Conservation (phyloP, 768 basidiomycete species). For the Agrocybe pediades region DNA sequence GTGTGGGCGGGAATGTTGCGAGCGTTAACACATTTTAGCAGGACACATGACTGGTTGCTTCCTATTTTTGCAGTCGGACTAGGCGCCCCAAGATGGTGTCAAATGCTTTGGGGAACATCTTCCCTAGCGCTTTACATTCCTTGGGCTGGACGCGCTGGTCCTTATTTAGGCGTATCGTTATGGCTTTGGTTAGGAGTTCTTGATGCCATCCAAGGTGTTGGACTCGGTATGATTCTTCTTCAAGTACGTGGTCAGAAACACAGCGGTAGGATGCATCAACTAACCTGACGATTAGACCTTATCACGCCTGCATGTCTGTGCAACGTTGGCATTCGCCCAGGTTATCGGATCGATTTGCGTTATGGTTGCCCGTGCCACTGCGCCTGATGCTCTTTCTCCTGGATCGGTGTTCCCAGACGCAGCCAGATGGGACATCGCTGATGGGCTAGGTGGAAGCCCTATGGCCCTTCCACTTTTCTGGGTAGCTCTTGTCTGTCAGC, state of each 20-base stretch:
- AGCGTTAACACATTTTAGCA: slow-evolving; percentile 83
- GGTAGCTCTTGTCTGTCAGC: slow-evolving; percentile 77
- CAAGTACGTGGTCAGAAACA: slow-evolving; percentile 47
- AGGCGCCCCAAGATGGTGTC: slow-evolving; percentile 94
- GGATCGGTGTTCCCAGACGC: slow-evolving; percentile 92
- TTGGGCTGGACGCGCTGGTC: slow-evolving; percentile 85
- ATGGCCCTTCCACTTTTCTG: slow-evolving; percentile 87
- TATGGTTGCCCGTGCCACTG: slow-evolving; percentile 90
- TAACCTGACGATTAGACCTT: slow-evolving; percentile 57
- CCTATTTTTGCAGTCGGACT: slow-evolving; percentile 95
- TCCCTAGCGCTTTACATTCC: slow-evolving; percentile 92
- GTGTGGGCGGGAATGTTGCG: slow-evolving; percentile 80
- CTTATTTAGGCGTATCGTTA: slow-evolving; percentile 86
- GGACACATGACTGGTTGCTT: slow-evolving; percentile 93
- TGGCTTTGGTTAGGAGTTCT: slow-evolving; percentile 97
- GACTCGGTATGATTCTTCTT: slow-evolving; percentile 87
- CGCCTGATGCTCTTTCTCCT: slow-evolving; percentile 88
- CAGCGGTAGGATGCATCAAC: slow-evolving; percentile 15
- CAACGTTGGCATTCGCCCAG: slow-evolving; percentile 89
- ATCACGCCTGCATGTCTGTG: slow-evolving; percentile 92
- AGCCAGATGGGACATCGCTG: slow-evolving; percentile 84
- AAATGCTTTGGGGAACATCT: slow-evolving; percentile 97
- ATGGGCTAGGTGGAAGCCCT: slow-evolving; percentile 74
- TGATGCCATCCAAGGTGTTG: slow-evolving; percentile 93
- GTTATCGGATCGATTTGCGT: slow-evolving; percentile 89